phyloP scores from a whole-genome alignment of 2,329 filamentous ascomycete genomes.

The Monosporascus cannonballus region DNA sequence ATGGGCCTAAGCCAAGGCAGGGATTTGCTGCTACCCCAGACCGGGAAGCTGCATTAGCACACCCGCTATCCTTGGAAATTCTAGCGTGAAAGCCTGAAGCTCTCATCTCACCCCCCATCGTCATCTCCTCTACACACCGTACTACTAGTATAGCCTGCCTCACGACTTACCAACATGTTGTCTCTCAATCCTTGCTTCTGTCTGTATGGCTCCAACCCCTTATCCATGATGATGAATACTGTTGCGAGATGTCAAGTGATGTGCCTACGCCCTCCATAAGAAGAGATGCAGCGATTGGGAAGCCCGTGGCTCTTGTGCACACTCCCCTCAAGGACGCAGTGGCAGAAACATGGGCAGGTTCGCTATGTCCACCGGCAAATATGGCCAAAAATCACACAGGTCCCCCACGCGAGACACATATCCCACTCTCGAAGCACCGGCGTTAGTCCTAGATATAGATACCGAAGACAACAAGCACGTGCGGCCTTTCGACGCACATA shows the following conservation, averaged over 20 bases:
- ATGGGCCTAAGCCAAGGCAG: too few species aligned
- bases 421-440: slow-evolving; percentile 29
- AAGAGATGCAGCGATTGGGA: slow-evolving; percentile 16
- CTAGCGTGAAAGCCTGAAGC: too few species aligned
- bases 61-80: too few species aligned
- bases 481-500: slow-evolving; percentile 30
- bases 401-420: slow-evolving; percentile 9
- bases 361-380: not conserved
- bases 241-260: slow-evolving; percentile 6
- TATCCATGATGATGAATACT: not conserved
- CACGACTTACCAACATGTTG: too few species aligned
- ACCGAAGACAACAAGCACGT: slow-evolving; percentile 38
- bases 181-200: too few species aligned
- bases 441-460: slow-evolving; percentile 46
- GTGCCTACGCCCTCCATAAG: slow-evolving; percentile 1
- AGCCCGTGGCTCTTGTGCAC: slow-evolving; percentile 5
- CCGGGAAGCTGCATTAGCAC: too few species aligned
- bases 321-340: slow-evolving; percentile 5
- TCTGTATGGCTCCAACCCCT: too few species aligned
- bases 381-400: slow-evolving; percentile 3
- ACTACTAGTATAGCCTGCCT: too few species aligned
- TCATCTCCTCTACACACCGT: too few species aligned
- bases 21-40: too few species aligned
- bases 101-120: too few species aligned
- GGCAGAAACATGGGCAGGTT: slow-evolving; percentile 4